Base-by-base conservation (phyloP, 805 yeast genomes). In the Teunomyces cretensis region DNA sequence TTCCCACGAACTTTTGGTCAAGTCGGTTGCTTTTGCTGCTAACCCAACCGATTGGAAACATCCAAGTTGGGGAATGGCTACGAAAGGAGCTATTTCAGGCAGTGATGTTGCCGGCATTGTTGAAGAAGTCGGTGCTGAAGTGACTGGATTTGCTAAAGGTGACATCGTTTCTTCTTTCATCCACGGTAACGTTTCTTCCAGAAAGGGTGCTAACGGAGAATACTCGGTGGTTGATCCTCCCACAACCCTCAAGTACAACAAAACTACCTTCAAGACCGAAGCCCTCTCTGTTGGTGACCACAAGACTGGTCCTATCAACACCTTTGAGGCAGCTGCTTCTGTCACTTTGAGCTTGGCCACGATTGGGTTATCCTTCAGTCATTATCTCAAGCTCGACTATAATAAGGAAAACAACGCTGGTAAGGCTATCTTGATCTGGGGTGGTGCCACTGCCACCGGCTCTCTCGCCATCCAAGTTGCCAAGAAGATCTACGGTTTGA, bases 11-110 rank as follows among this genome's bases (percentile, higher is more conserved):
- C 54, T 83, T 9, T 61, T 83, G 9, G 61, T 85, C 43, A 74
- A 79, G 57, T 70, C 79, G 4, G 60, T 62, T 17, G 80, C 86
- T 8, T 76, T 62, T 43, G 88, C 85, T 1, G 72, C 75, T 32
- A 85, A 85, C 55, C 90, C 90, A 35, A 79, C 85, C 5, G 91
- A 85, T 57, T 83, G 85, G 84, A 83, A 83, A 54, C 86, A 83
- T 54, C 57, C 75, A 36, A 69, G 57, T 3, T 60, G 44, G 42
- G 54, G 67, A 8, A 52, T 64, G 45, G 79, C 81, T 14, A 61
- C 51, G 33, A 61, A 73, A 30, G 86, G 83, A 26, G 57, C 69
- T 19, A 69, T 82, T 39, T 58, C 72, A 11, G 92, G 91, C 13
- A 66, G 79, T 44, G 90, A 85, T 57, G 77, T 73, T 27, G 62